phyloP scores from a whole-genome alignment of 2,329 filamentous ascomycete species.

The Trichophyton rubrum region DNA sequence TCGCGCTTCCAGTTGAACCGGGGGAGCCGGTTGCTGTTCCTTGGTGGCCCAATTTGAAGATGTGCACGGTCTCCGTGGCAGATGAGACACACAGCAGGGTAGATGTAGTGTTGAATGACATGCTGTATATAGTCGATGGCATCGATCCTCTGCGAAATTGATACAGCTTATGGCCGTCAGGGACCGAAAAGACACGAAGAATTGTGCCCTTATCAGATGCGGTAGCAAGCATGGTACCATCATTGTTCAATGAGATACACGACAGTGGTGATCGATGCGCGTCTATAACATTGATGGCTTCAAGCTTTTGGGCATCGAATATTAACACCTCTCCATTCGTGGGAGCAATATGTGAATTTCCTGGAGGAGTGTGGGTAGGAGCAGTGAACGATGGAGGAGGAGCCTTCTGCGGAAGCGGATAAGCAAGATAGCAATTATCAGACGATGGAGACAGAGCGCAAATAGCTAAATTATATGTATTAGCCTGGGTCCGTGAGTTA shows the following conservation, averaged over 20 bases:
- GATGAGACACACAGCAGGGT: constrained; percentile 92
- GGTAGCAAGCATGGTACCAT: constrained; percentile 82
- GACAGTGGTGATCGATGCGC: constrained; percentile 86
- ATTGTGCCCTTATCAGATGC: constrained; percentile 97
- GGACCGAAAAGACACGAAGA: constrained; percentile 88
- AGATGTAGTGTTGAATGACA: constrained; percentile 94
- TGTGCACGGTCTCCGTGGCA: constrained; percentile 89
- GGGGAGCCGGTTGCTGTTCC: constrained; percentile 19
- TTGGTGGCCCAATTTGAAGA: constrained; percentile 62
- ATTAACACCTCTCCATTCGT: constrained; percentile 87
- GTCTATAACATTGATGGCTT: constrained; percentile 90
- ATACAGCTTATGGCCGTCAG: constrained; percentile 81
- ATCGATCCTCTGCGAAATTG: constrained; percentile 94
- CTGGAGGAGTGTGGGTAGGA: constrained; percentile 73
- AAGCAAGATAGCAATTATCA: constrained; percentile 90
- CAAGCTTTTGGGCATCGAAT: constrained; percentile 77
- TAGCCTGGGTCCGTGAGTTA: not conserved
- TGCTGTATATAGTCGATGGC: constrained; percentile 91
- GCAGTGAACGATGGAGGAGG: constrained; percentile 40
- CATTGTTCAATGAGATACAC: constrained; percentile 80
- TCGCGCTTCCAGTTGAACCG: constrained; percentile 12
- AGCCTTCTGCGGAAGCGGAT: constrained; percentile 64
- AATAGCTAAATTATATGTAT: constrained; percentile 45
- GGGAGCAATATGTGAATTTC: constrained; percentile 57
- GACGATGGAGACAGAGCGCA: constrained; percentile 88